A percentile compares a stretch with the other conserved stretches of the same genome.
Evolutionary conservation across 805 yeast species (phyloP).

Genomic region (Kockiozyma suomiensis): DNA sequence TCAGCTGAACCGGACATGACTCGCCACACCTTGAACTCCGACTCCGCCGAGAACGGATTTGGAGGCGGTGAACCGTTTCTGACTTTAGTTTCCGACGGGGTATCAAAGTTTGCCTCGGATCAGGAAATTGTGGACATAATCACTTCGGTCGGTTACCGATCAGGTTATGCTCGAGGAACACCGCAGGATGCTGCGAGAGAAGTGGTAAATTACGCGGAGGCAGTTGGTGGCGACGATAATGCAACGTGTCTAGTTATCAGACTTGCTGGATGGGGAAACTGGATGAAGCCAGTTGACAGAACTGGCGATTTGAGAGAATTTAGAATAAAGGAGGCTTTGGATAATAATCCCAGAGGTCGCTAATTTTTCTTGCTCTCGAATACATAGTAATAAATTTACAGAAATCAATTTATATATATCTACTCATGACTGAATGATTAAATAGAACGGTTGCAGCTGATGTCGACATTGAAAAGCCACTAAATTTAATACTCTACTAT

Average conservation of each 20-base stretch:
- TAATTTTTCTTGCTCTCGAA: too few species aligned
- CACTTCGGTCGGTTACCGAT: slow-evolving; percentile 49
- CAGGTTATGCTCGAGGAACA: slow-evolving; percentile 58
- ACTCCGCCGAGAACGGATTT: slow-evolving; percentile 34
- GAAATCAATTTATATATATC: too few species aligned
- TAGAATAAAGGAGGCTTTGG: slow-evolving; percentile 52
- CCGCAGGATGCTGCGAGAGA: slow-evolving; percentile 88
- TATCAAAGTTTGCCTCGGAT: slow-evolving; percentile 75
- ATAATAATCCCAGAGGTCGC: slow-evolving; percentile 24
- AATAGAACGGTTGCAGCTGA: too few species aligned
- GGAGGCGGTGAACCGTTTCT: slow-evolving; percentile 57
- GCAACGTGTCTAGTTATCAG: slow-evolving; percentile 88
- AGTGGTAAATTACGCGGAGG: slow-evolving; percentile 78
- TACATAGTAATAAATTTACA: too few species aligned
- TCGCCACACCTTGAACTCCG: slow-evolving; percentile 68
- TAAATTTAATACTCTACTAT: too few species aligned
- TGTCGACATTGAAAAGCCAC: too few species aligned
- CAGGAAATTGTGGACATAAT: slow-evolving; percentile 90
- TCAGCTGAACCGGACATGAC: slow-evolving; percentile 89
- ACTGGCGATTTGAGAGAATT: slow-evolving; percentile 82
- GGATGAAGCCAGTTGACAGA: slow-evolving; percentile 67
- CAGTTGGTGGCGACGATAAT: slow-evolving; percentile 90
- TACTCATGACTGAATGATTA: too few species aligned
- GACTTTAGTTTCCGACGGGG: slow-evolving; percentile 85
- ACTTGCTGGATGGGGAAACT: slow-evolving; percentile 88